Percentiles rank a stretch among this genome's conserved stretches.
These are phyloP conservation scores for Madurella fahalii DNA, from an alignment of 2,329 filamentous ascomycete species.

Conservation along the genomic window DNA sequence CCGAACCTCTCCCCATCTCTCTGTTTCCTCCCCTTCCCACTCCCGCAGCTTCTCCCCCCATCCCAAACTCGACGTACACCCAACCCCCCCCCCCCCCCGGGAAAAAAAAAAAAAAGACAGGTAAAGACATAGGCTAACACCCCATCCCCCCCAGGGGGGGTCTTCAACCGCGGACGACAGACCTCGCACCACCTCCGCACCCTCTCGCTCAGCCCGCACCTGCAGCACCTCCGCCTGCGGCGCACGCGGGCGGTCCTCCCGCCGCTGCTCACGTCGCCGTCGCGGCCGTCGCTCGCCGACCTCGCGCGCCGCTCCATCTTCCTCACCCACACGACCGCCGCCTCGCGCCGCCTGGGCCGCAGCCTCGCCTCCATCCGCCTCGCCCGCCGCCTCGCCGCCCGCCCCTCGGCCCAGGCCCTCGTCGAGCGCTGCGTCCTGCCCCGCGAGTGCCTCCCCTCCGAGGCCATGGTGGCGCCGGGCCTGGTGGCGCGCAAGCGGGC, in stretches of 20 bases:
- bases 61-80: neutral
- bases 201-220: conserved; percentile 60
- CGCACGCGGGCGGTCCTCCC: conserved; percentile 51
- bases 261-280: conserved; percentile 52
- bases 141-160: neutral
- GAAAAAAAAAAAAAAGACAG: neutral
- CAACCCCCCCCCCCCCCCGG: neutral
- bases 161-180: conserved; percentile 34
- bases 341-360: conserved; percentile 59
- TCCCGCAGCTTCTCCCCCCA: neutral
- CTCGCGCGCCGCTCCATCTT: conserved; percentile 64
- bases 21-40: neutral
- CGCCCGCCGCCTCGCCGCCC: conserved; percentile 54
- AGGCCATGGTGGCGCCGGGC: conserved; percentile 48
- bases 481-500: conserved; percentile 59
- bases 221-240: conserved; percentile 60
- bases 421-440: conserved; percentile 63
- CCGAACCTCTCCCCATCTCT: neutral
- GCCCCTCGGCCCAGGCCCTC: conserved; percentile 57
- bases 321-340: conserved; percentile 60
- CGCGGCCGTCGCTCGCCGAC: conserved; percentile 56
- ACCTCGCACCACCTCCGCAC: conserved; percentile 58
- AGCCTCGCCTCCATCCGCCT: conserved; percentile 63
- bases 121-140: neutral
- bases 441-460: conserved; percentile 52